Percentiles rank a stretch among this genome's conserved stretches.
Evolutionary conservation across 116 monocot species (phyloP).

Genomic region (Zostera marina): DNA sequence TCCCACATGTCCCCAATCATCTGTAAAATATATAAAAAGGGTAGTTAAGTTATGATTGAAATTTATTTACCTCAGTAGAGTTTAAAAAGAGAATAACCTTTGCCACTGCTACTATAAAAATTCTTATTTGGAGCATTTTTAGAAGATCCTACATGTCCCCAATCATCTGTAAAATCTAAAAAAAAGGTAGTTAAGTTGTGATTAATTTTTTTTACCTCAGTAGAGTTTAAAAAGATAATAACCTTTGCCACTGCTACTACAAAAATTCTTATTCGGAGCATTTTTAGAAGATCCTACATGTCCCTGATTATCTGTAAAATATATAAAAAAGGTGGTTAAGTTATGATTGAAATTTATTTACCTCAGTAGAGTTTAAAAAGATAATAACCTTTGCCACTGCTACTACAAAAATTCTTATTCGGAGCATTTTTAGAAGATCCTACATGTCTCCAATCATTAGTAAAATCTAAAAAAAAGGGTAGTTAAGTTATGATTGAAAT

Average conservation of each 20-base stretch:
- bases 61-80: background rate
- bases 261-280: too few relatives aligned
- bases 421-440: too few relatives aligned
- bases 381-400: too few relatives aligned
- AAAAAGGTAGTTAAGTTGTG: background rate
- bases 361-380: background rate
- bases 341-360: background rate
- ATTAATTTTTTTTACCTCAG: too few relatives aligned
- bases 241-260: slow-evolving; percentile 61
- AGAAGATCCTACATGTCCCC: too few relatives aligned
- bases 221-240: background rate
- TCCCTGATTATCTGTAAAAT: slow-evolving; percentile 28
- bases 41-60: background rate
- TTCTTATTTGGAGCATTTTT: too few relatives aligned
- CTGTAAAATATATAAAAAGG: slow-evolving; percentile 7
- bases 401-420: too few relatives aligned
- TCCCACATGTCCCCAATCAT: slow-evolving; percentile 27
- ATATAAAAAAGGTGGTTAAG: background rate
- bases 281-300: slow-evolving; percentile 16
- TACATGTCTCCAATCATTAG: too few relatives aligned
- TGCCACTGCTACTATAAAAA: too few relatives aligned
- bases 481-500: background rate
- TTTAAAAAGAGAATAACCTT: background rate
- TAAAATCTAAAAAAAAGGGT: background rate
- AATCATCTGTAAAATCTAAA: background rate